Evolutionary conservation across 495 filamentous ascomycete genomes (phyloP).

Genomic region (Trichoderma asperelloides): DNA sequence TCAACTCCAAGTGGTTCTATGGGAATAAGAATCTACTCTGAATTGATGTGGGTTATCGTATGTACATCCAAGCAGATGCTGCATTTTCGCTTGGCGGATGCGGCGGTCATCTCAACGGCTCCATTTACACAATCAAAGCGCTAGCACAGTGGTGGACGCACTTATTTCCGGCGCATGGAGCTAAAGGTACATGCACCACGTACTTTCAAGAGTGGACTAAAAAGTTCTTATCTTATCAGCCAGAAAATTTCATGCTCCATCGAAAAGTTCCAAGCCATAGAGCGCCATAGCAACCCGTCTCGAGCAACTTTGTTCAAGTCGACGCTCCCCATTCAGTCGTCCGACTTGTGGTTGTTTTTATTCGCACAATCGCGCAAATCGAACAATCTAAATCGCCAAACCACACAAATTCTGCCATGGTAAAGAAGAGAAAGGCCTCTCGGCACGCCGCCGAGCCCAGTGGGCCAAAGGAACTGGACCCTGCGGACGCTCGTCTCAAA

Average conservation of each 20-base stretch:
- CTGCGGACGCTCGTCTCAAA: conserved; percentile 44
- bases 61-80: too few species aligned
- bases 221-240: conserved; percentile 3
- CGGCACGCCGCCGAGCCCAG: conserved; percentile 30
- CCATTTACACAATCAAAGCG: neutral
- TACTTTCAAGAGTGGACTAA: too few species aligned
- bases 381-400: neutral
- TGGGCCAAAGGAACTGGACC: conserved; percentile 40
- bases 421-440: conserved; percentile 70
- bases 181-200: neutral
- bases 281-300: neutral
- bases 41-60: too few species aligned
- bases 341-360: neutral
- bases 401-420: conserved; percentile 44
- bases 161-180: neutral
- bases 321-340: neutral
- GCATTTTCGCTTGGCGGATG: neutral
- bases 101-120: neutral
- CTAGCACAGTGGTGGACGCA: neutral
- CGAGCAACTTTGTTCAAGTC: neutral
- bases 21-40: too few species aligned
- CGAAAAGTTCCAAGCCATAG: neutral
- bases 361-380: neutral
- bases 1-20: neutral
- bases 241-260: conserved; percentile 1